Evolutionary conservation across 169 alveolate genomes (phyloP).

Genomic region (Plasmodium cynomolgi): DNA sequence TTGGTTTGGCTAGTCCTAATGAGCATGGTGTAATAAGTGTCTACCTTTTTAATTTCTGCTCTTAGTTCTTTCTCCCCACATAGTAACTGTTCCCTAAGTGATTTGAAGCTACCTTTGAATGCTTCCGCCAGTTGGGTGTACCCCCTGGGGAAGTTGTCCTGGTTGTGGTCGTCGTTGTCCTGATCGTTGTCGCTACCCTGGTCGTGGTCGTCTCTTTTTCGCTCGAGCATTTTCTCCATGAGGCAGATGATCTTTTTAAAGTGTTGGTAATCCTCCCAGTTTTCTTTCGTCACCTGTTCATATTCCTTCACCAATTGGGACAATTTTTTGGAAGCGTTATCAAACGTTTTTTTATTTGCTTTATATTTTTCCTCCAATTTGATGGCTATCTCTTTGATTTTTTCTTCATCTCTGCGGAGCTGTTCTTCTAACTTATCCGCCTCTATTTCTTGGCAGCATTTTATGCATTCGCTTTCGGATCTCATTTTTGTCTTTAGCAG

Average conservation of each 20-base stretch:
- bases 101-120: not conserved
- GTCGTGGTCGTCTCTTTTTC: not conserved
- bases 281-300: not conserved
- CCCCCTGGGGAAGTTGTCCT: not conserved
- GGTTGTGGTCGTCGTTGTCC: not conserved
- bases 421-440: not conserved
- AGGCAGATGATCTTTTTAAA: not conserved
- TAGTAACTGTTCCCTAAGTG: constrained; percentile 8
- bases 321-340: not conserved
- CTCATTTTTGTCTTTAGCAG: constrained; percentile 30
- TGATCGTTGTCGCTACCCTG: not conserved
- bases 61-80: constrained; percentile 6
- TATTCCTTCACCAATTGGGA: constrained; percentile 13
- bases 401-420: not conserved
- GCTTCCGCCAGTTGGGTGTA: not conserved
- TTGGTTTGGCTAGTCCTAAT: constrained; percentile 1
- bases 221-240: not conserved
- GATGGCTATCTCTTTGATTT: not conserved
- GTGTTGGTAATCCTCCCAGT: not conserved
- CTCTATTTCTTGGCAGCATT: not conserved
- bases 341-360: constrained; percentile 41
- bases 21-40: constrained; percentile 28
- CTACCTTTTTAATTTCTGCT: constrained; percentile 43
- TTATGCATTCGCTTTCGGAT: constrained; percentile 11
- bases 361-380: not conserved